Conservation (phyloP, 352 stramenopile species). For the Thraustochytrium sp. region DNA sequence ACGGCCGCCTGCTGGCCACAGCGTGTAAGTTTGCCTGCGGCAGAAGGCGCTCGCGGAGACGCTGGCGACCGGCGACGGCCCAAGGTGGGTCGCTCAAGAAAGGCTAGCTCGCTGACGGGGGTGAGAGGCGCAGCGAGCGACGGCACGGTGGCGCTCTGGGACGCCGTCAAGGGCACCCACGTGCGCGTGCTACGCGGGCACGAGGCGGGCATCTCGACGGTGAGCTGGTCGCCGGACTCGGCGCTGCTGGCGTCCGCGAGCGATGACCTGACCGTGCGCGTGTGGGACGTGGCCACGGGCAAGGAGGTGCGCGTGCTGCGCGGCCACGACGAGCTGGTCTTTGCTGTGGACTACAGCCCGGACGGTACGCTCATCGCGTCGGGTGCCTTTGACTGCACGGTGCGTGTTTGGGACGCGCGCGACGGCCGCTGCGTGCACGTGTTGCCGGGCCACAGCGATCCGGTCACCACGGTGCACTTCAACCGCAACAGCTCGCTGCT, state of each 20-base stretch:
- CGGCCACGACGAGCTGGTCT: constrained; percentile 86
- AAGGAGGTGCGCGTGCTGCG: constrained; percentile 52
- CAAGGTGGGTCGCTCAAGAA: too few relatives aligned
- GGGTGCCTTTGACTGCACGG: constrained; percentile 85
- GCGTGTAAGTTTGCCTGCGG: background rate
- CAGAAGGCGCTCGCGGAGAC: background rate
- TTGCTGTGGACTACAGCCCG: constrained; percentile 85
- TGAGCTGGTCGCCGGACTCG: constrained; percentile 76
- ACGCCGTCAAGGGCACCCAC: background rate
- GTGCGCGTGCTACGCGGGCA: background rate
- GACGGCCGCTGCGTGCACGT: constrained; percentile 73
- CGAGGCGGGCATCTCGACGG: constrained; percentile 75
- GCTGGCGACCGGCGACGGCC: background rate
- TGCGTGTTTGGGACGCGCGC: constrained; percentile 90
- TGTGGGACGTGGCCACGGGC: constrained; percentile 86
- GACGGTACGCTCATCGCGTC: constrained; percentile 76
- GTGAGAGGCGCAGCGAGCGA: background rate
- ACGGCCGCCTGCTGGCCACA: background rate
- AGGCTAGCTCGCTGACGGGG: too few relatives aligned
- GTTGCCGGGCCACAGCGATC: constrained; percentile 84
- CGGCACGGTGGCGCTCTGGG: background rate
- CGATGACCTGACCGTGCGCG: constrained; percentile 86
- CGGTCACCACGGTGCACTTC: constrained; percentile 88
- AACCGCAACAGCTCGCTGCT: constrained; percentile 89
- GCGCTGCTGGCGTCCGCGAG: constrained; percentile 81